These are phyloP conservation scores for Penicillium taxi DNA, from an alignment of 495 filamentous ascomycete species.

Conservation along the genomic window DNA sequence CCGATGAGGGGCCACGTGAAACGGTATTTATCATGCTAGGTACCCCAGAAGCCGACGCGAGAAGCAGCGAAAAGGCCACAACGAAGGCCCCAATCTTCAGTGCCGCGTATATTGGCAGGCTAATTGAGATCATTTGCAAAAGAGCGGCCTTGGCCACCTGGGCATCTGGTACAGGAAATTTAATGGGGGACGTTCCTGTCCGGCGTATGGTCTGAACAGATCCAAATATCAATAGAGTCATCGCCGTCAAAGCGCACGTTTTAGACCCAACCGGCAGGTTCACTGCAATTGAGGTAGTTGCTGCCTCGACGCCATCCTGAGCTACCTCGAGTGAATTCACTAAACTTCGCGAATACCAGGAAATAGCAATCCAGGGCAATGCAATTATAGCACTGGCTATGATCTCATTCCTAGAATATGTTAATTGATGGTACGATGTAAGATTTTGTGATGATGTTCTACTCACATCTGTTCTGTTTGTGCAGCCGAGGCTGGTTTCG, in stretches of 20 bases:
- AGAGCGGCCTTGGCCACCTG: conserved; percentile 14
- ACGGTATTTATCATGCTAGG: conserved; percentile 18
- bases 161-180: conserved; percentile 13
- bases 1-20: conserved; percentile 6
- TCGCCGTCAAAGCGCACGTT: conserved; percentile 17
- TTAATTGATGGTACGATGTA: too few species aligned
- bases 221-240: conserved; percentile 26
- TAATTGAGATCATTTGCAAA: conserved; percentile 28
- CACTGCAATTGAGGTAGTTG: neutral
- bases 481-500: neutral
- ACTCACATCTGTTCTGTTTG: conserved; percentile 3
- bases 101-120: conserved; percentile 49
- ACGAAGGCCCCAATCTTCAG: conserved; percentile 49
- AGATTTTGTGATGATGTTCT: too few species aligned
- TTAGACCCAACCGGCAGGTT: conserved; percentile 12
- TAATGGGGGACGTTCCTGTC: conserved; percentile 2
- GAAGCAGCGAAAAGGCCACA: conserved; percentile 43
- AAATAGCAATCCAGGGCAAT: conserved; percentile 35
- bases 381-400: conserved; percentile 25
- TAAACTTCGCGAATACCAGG: conserved; percentile 36
- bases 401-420: conserved; percentile 22
- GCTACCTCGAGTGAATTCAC: conserved; percentile 16
- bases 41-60: conserved; percentile 36
- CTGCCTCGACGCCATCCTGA: neutral
- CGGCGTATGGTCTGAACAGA: conserved; percentile 15